Evolutionary conservation across 2,329 filamentous ascomycete species (phyloP), one percentile per base, ranked within the genome.

Genomic region (Xylariaceae sp.): DNA sequence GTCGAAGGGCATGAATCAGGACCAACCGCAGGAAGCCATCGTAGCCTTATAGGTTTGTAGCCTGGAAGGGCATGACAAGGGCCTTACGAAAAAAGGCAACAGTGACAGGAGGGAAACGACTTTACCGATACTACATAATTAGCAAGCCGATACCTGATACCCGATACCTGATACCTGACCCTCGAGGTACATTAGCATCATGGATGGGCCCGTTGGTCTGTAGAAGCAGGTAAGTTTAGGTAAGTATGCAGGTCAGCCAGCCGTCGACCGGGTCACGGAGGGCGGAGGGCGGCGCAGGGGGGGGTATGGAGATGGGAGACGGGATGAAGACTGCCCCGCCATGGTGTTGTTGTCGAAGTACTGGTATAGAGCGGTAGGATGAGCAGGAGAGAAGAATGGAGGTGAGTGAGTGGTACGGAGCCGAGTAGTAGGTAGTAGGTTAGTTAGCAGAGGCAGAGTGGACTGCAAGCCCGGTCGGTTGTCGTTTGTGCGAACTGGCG

Each of bases 11-110:
- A 61, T 58, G 60, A 65, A 63, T 56, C 57, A 53, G 58, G 55
- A 44, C 62, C 60, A 63, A 60, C 62, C 8, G 65, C 68, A 66
- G 67, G 67, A 71, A 72, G 76, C 77, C 78, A 80, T 81, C 75
- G 76, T 70, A 80, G 77, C 80, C 80, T 83, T 83, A 82, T 83
- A 83, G 72, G 63, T 68, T 71, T 72, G 73, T 66, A 75, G 73
- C 73, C 75, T 76, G 71, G 71, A 65, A 62, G 62, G 62, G 64
- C 58, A 17, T 23, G 64, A 64, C 66, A 65, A 61, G 62, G 61
- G 62, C 58, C 56, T 62, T 58, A 63, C 63, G 59, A 30, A 51
- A 62, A 63, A 63, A 68, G 66, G 69, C 67, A 69, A 57, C 66
- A 71, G 65, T 11, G n/a, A 11, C 13, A n/a, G 13, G 5, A 45